Percentiles rank a stretch among this genome's conserved stretches.
Conservation (phyloP, 805 yeast species). For the Candida maltosa region DNA sequence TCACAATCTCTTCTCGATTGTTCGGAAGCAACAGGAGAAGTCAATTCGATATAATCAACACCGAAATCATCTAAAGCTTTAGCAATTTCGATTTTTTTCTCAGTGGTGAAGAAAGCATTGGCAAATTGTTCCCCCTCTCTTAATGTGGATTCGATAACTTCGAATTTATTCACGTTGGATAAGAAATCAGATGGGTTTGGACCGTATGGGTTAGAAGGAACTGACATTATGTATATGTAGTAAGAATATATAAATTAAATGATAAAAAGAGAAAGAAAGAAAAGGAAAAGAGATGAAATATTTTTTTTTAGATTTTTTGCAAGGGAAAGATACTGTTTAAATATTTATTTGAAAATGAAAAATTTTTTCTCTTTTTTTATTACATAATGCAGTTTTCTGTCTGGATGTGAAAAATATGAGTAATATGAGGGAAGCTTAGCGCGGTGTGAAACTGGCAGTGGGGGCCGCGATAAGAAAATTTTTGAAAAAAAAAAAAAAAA, state of each 20-base stretch:
- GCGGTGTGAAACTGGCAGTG: too few relatives aligned
- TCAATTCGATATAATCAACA: slow-evolving; percentile 57
- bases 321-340: too few relatives aligned
- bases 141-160: slow-evolving; percentile 54
- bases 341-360: too few relatives aligned
- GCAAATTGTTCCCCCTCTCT: slow-evolving; percentile 68
- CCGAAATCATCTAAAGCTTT: slow-evolving; percentile 61
- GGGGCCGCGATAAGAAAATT: too few relatives aligned
- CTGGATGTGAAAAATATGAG: too few relatives aligned
- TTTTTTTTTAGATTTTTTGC: too few relatives aligned
- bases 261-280: background rate
- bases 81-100: slow-evolving; percentile 55
- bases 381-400: too few relatives aligned
- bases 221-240: slow-evolving; percentile 8
- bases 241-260: background rate
- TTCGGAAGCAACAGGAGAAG: slow-evolving; percentile 59
- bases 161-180: slow-evolving; percentile 52
- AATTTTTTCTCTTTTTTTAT: too few relatives aligned
- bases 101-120: slow-evolving; percentile 57
- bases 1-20: slow-evolving; percentile 57
- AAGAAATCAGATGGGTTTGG: slow-evolving; percentile 57
- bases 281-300: slow-evolving; percentile 1
- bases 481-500: too few relatives aligned
- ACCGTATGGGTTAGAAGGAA: slow-evolving; percentile 48
- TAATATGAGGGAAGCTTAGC: too few relatives aligned